Percentiles rank a stretch among this genome's conserved stretches.
These are phyloP conservation scores for Thielaviopsis musarum DNA, from an alignment of 2,329 filamentous ascomycete genomes.

Conservation along the genomic window DNA sequence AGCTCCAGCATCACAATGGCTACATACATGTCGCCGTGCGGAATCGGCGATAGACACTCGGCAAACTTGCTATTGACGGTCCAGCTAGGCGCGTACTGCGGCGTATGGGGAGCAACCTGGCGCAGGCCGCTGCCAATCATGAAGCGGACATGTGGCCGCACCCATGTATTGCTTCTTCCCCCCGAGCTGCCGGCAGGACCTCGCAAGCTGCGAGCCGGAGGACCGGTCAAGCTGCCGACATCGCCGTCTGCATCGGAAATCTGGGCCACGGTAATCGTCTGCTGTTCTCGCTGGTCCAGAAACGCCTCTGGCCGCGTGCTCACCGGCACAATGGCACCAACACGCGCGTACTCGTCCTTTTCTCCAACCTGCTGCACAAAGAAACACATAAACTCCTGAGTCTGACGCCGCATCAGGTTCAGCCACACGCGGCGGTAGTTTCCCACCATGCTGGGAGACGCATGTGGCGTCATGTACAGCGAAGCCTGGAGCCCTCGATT, in stretches of 20 bases:
- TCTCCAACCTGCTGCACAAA: slow-evolving; percentile 12
- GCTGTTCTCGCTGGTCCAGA: slow-evolving; percentile 6
- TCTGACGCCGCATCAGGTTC: slow-evolving; percentile 6
- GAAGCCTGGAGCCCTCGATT: slow-evolving; percentile 9
- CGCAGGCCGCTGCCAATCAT: slow-evolving; percentile 5
- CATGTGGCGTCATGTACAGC: slow-evolving; percentile 11
- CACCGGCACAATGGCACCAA: slow-evolving; percentile 8
- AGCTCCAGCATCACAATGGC: slow-evolving; percentile 10
- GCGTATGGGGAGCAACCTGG: slow-evolving; percentile 6
- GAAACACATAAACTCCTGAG: slow-evolving; percentile 12
- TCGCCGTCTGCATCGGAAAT: not conserved
- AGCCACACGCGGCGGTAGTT: slow-evolving; percentile 13
- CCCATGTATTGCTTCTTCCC: not conserved
- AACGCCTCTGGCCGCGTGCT: slow-evolving; percentile 8
- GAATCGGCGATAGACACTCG: slow-evolving; percentile 9
- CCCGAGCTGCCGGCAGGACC: not conserved
- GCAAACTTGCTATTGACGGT: not conserved
- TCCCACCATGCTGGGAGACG: slow-evolving; percentile 4
- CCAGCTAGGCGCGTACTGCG: slow-evolving; percentile 8
- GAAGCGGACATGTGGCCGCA: slow-evolving; percentile 8
- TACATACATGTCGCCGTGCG: slow-evolving; percentile 9
- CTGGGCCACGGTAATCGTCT: slow-evolving; percentile 10
- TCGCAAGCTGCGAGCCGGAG: not conserved
- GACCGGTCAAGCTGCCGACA: not conserved
- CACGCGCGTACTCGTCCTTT: slow-evolving; percentile 8